Percentiles rank a stretch among this genome's conserved stretches.
phyloP scores from a whole-genome alignment of 306 rosid genomes.

The Cicer chorassanicum region DNA sequence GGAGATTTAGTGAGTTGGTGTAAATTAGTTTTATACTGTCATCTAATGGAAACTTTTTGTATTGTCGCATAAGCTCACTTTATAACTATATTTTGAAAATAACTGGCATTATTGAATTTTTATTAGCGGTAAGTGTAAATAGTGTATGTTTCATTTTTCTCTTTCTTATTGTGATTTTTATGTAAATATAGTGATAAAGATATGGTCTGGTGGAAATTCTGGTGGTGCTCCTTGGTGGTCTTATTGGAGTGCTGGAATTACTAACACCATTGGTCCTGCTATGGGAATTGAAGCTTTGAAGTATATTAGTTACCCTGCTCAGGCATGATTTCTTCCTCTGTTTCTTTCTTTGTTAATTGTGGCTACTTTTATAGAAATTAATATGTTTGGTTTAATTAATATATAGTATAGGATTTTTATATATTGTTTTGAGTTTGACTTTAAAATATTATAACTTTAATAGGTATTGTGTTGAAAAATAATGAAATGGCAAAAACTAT shows the following conservation, averaged over 20 bases:
- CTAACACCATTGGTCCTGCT: conserved; percentile 98
- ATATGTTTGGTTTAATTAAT: background rate
- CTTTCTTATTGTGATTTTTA: conserved; percentile 7
- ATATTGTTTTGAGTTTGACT: background rate
- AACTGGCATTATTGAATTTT: no score
- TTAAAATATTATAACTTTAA: background rate
- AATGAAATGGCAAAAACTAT: background rate
- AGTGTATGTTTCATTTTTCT: no score
- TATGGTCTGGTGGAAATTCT: conserved; percentile 67
- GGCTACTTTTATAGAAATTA: background rate
- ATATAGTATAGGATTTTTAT: background rate
- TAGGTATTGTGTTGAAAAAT: conserved; percentile 4
- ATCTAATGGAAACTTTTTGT: no score
- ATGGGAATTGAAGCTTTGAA: conserved; percentile 99
- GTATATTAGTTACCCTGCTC: conserved; percentile 98
- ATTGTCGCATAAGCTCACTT: no score
- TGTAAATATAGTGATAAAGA: conserved; percentile 70
- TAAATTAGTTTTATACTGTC: no score
- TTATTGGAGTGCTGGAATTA: conserved; percentile 97
- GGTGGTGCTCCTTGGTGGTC: conserved; percentile 93
- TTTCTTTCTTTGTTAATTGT: background rate
- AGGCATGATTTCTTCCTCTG: conserved; percentile 54
- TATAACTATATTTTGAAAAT: no score
- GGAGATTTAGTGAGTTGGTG: no score
- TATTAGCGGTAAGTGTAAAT: no score